These are phyloP conservation scores for Neonectria ditissima DNA, from an alignment of 2,329 filamentous ascomycete species.

Conservation along the genomic window DNA sequence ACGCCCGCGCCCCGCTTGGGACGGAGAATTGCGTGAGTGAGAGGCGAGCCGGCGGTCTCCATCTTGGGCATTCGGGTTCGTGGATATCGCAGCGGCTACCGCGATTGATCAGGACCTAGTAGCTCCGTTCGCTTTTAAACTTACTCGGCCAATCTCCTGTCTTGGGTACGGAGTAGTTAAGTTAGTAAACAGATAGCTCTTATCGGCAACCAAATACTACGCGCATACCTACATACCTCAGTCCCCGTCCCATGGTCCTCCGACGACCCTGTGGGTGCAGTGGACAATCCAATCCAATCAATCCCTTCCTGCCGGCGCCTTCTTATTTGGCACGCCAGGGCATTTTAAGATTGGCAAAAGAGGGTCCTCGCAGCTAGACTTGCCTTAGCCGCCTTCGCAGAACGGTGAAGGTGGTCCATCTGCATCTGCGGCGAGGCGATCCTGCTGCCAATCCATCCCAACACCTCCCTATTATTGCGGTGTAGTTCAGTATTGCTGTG, in stretches of 20 bases:
- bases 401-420: slow-evolving; percentile 24
- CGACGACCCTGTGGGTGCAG: background rate
- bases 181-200: background rate
- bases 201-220: background rate
- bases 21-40: background rate
- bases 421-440: slow-evolving; percentile 12
- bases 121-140: no score
- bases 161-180: no score
- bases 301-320: slow-evolving; percentile 9
- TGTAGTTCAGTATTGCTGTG: background rate
- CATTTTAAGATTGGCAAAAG: slow-evolving; percentile 26
- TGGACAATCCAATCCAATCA: slow-evolving; percentile 5
- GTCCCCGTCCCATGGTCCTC: background rate
- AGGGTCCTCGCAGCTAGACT: slow-evolving; percentile 20
- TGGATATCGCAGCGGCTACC: background rate
- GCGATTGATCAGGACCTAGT: no score
- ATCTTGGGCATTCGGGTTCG: background rate
- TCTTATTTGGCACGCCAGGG: slow-evolving; percentile 18
- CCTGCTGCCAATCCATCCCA: background rate
- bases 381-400: slow-evolving; percentile 18
- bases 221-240: no score
- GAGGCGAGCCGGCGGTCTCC: background rate
- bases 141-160: background rate
- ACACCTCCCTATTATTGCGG: slow-evolving; percentile 9
- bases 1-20: slow-evolving; percentile 1